Conservation (phyloP, 768 basidiomycete genomes). For the Lentinula lateritia region DNA sequence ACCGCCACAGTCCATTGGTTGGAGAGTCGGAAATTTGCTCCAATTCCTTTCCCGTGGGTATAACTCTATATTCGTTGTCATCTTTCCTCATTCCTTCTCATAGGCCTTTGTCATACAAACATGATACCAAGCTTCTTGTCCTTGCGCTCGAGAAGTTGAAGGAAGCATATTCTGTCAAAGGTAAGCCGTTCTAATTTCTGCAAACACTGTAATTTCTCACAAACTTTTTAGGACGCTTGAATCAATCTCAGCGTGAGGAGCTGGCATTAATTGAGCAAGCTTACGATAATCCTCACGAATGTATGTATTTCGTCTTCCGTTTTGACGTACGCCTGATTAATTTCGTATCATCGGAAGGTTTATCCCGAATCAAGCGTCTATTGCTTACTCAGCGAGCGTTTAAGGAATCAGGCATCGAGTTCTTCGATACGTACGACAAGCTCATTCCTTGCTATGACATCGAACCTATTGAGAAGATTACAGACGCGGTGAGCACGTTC, state of each 20-base stretch:
- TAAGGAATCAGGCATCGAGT: constrained; percentile 96
- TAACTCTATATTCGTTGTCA: not conserved
- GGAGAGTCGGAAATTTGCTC: constrained; percentile 95
- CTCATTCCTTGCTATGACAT: constrained; percentile 99
- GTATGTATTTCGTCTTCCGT: constrained; percentile 26
- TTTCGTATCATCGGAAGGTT: constrained; percentile 31
- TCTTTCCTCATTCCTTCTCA: constrained; percentile 3
- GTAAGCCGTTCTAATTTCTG: constrained; percentile 15
- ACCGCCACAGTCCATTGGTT: constrained; percentile 99
- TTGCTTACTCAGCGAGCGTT: constrained; percentile 96
- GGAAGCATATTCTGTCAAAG: constrained; percentile 98
- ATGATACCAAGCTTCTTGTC: constrained; percentile 96
- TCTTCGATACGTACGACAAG: constrained; percentile 97
- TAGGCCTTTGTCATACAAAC: constrained; percentile 95
- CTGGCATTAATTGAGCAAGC: constrained; percentile 97
- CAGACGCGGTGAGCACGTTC: constrained; percentile 71
- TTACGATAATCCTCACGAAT: constrained; percentile 99
- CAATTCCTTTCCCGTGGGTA: constrained; percentile 93
- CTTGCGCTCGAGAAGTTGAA: constrained; percentile 97
- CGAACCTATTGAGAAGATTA: constrained; percentile 99
- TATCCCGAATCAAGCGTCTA: constrained; percentile 97
- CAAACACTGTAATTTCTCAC: too few relatives aligned
- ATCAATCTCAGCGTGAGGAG: constrained; percentile 98
- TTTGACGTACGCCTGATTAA: constrained; percentile 1
- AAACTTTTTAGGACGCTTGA: constrained; percentile 34